Conservation (phyloP, 768 basidiomycete species). For the Lentinula sp. region DNA sequence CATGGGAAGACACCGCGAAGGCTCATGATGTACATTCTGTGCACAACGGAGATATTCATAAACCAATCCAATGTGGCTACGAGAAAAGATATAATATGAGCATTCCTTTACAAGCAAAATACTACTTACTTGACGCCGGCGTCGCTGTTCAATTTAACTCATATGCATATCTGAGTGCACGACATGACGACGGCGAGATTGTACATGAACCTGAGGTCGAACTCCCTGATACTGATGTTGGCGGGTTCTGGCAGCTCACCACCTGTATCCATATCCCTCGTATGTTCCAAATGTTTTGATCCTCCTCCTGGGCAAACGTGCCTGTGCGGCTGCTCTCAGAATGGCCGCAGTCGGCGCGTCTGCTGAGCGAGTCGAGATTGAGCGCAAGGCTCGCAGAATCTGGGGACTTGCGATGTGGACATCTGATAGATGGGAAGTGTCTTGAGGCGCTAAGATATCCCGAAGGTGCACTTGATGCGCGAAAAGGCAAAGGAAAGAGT, state of each 20-base stretch:
- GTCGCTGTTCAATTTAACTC: no score
- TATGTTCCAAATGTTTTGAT: conserved; percentile 63
- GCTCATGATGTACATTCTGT: no score
- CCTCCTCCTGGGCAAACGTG: conserved; percentile 45
- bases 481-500: conserved; percentile 34
- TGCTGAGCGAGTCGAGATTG: conserved; percentile 29
- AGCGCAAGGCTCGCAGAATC: conserved; percentile 40
- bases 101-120: no score
- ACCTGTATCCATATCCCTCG: conserved; percentile 28
- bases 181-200: conserved; percentile 24
- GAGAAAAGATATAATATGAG: no score
- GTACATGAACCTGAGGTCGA: conserved; percentile 18
- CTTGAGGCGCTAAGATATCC: conserved; percentile 52
- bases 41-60: no score
- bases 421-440: conserved; percentile 76
- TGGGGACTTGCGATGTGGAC: conserved; percentile 74
- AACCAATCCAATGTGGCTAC: no score
- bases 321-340: neutral
- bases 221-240: conserved; percentile 8
- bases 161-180: no score
- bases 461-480: conserved; percentile 7
- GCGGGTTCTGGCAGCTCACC: conserved; percentile 6
- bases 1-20: no score
- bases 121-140: no score
- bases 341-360: conserved; percentile 34